Evolutionary conservation across 306 rosid species (phyloP), one percentile per base, ranked within the genome.

Genomic region (Rubus idaeus): DNA sequence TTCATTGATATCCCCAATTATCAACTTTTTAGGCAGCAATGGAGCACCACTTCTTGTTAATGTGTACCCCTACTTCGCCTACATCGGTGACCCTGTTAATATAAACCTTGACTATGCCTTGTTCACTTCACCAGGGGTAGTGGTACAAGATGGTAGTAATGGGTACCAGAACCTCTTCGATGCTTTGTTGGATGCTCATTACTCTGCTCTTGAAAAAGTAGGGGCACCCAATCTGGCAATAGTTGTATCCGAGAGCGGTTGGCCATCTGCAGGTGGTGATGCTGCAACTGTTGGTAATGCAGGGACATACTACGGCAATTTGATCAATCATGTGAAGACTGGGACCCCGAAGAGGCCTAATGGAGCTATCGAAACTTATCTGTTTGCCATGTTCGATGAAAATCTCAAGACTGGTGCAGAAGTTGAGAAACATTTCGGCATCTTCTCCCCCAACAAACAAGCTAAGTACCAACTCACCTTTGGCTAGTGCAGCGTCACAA

Each of bases 1-100:
- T 1, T 8, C 47, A 53, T 86, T 76, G 23, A 79, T 87, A 49
- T 53, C 16, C 0, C 93, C 92, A 26, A 82, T 92, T 9, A 58
- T 86, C 4, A 2, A 39, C 1, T 90, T 87, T 74, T 63, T 92
- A 1, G 65, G 2, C 4, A 52, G 5, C 13, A 84, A 83, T 26
- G 88, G 82, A 0, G 26, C 93, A 20, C 96, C 93, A 46, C 93
- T 92, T 73, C 93, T 92, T n/a, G 89, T 78, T 0, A 92, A 92
- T 70, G 74, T 88, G 10, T 90, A 92, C 44, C 89, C 97, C 0
- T 92, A 88, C 58, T 78, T 87, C 6, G 70, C 79, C 68, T 84
- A 87, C 49, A 12, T 6, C 0, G 3, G 0, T 0, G 1, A 80
- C 53, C 41, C 53, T 12, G 39, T n/a, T 35, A 0, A 1, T 2